Percentiles rank a stretch among this genome's conserved stretches.
Evolutionary conservation across 2,329 filamentous ascomycete genomes (phyloP).

Genomic region (Rosellinia necatrix): DNA sequence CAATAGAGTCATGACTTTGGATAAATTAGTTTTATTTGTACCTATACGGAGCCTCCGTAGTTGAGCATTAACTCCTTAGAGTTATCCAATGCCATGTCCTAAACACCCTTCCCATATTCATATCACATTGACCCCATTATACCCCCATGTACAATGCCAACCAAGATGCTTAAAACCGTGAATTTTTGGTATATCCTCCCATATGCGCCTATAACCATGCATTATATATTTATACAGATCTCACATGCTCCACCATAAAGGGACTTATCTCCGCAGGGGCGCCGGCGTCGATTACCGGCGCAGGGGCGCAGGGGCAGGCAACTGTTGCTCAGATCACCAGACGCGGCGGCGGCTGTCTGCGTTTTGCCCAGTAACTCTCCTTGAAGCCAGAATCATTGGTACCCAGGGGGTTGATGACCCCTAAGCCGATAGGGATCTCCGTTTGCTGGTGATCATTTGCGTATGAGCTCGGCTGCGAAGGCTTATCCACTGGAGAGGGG

Average conservation of each 20-base stretch:
- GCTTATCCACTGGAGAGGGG: constrained; percentile 36
- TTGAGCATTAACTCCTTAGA: too few relatives aligned
- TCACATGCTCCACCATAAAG: constrained; percentile 40
- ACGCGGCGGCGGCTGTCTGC: constrained; percentile 19
- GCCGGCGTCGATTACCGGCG: constrained; percentile 36
- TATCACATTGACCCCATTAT: constrained; percentile 6
- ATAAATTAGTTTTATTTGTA: too few relatives aligned
- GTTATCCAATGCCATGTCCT: neutral
- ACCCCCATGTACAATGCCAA: constrained; percentile 16
- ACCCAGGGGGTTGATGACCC: constrained; percentile 40
- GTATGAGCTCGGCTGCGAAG: neutral
- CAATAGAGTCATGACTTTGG: too few relatives aligned
- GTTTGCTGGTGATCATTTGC: constrained; percentile 19
- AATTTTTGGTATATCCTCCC: constrained; percentile 25
- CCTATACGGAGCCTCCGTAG: neutral
- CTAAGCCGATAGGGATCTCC: constrained; percentile 30
- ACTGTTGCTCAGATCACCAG: constrained; percentile 27
- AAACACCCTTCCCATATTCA: constrained; percentile 1
- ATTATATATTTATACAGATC: constrained; percentile 25
- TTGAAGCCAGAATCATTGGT: constrained; percentile 35
- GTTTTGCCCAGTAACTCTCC: constrained; percentile 28
- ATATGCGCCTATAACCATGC: constrained; percentile 25
- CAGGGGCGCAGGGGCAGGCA: constrained; percentile 4
- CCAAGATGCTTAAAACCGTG: neutral
- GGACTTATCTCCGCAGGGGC: constrained; percentile 44